Base-by-base conservation (phyloP, 805 yeast species). In the Myxozyma neotropica region DNA sequence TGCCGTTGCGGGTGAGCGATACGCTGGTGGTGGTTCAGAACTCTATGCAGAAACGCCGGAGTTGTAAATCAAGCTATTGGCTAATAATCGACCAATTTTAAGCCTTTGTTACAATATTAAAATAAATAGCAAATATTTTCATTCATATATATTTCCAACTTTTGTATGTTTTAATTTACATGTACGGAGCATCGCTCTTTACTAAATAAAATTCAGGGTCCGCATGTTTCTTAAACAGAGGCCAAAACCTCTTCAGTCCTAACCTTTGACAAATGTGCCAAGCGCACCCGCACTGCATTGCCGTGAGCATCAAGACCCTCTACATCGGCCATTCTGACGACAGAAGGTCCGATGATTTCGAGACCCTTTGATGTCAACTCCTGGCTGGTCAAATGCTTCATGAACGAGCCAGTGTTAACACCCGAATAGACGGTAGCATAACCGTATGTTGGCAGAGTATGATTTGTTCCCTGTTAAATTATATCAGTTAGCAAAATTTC, bases 231-330 rank as follows among this genome's bases (percentile, higher is more conserved):
- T 33, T n/a, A 46, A 19, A 29, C 38, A 29, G 43, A 23, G 13
- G 53, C 53, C 53, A 48, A 48, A 36, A 48, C 53, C 33, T 48
- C 53, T 3, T 48, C 53, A 10, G 53, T 48, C 44, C n/a, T 48
- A 15, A 21, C 10, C 35, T 29, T 49, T 17, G 39, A 23, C 35
- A 55, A 35, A 19, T 36, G 36, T 67, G 86, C 89, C 89, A 94
- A 85, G 78, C 99, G 85, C 43, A 94, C 86, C 75, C 91, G 91
- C 52, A 94, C 97, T 5, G 99, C 98, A 71, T 91, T 89, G 75
- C 97, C 85, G 79, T 94, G 99, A 10, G 92, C 99, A 74, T 93
- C 97, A 61, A 94, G 81, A 2, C 99, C 99, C 77, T 94, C 99
- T 40, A 92, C 94, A 53, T 85, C 92, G 24, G 99, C 99, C 63